These are phyloP conservation scores for Cyberlindnera mycetangii DNA, from an alignment of 805 yeast species.

Conservation along the genomic window DNA sequence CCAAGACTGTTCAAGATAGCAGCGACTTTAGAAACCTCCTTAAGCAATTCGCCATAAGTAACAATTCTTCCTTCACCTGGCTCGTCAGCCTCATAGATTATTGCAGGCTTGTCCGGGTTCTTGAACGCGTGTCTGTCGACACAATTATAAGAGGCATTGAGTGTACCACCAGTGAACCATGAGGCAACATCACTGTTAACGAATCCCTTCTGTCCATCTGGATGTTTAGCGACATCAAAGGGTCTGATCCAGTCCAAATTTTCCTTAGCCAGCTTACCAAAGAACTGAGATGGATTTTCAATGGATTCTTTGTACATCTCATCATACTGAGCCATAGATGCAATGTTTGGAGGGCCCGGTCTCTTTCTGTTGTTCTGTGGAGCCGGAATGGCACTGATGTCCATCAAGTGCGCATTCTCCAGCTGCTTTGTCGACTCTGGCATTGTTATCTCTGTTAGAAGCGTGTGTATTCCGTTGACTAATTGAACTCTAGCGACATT, in stretches of 20 bases:
- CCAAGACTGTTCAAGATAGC: constrained; percentile 83
- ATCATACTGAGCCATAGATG: constrained; percentile 61
- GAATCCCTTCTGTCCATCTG: constrained; percentile 41
- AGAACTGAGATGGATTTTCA: constrained; percentile 76
- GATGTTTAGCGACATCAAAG: constrained; percentile 62
- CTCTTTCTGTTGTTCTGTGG: constrained; percentile 25
- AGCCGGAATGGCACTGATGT: constrained; percentile 27
- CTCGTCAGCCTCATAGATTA: constrained; percentile 93
- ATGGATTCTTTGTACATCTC: constrained; percentile 74
- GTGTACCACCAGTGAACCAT: constrained; percentile 92
- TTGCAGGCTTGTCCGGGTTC: constrained; percentile 80
- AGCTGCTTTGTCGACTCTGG: constrained; percentile 23
- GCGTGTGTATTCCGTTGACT: too few species aligned
- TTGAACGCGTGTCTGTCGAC: constrained; percentile 93
- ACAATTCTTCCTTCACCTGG: constrained; percentile 73
- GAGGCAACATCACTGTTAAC: constrained; percentile 50
- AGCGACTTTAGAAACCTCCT: constrained; percentile 83
- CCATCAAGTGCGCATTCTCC: constrained; percentile 32
- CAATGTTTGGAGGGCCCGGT: constrained; percentile 25
- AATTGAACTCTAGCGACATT: too few species aligned
- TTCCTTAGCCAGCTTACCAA: constrained; percentile 72
- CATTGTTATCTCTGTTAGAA: constrained; percentile 16
- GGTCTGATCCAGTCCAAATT: constrained; percentile 77
- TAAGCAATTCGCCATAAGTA: constrained; percentile 83
- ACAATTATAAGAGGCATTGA: constrained; percentile 90